Evolutionary conservation across 441 rosid species (phyloP), one percentile per base, ranked within the genome.

Genomic region (Manihot esculenta): DNA sequence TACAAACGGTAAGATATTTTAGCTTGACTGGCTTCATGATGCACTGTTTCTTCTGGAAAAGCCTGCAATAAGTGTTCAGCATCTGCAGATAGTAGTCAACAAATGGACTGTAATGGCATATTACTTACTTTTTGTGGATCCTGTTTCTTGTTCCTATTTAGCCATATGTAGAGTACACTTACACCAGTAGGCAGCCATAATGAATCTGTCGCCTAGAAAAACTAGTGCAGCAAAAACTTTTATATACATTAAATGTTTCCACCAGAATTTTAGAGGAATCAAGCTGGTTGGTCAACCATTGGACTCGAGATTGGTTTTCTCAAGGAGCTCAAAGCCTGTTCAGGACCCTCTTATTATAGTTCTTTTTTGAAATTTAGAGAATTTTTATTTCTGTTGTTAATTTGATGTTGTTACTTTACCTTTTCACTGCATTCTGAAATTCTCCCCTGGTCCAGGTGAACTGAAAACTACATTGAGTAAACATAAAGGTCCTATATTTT

Each of bases 401-500:
- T 67, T 69, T n/a, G 53, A 57, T 44, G 44, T 21, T 64, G 71
- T 33, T 27, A 45, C 21, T 33, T 62, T 10, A 11, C 26, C 3
- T 17, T 44, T 50, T 73, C 30, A n/a, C 20, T 58, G 27, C 26
- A 51, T 44, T 38, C n/a, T 74, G 50, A 62, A 51, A 21, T 68
- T 57, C 57, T 65, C 71, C 54, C 59, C 33, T 30, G 69, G 66
- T 76, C 27, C 78, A 95, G 99, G 99, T 64, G 98, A 95, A 35
- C 80, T 93, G 71, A 93, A 77, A 82, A 79, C 88, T 81, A 91
- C 97, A 23, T 74, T 95, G 82, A 93, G 86, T 76, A 95, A 90
- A 77, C 99, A 95, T 77, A 91, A 88, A 78, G 99, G 97, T 62
- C 97, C 99, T 41, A 89, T 95, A 62, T 95, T 95, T 81, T 91